phyloP scores from a whole-genome alignment of 345 rosid genomes.

The Boechera divaricarpa region DNA sequence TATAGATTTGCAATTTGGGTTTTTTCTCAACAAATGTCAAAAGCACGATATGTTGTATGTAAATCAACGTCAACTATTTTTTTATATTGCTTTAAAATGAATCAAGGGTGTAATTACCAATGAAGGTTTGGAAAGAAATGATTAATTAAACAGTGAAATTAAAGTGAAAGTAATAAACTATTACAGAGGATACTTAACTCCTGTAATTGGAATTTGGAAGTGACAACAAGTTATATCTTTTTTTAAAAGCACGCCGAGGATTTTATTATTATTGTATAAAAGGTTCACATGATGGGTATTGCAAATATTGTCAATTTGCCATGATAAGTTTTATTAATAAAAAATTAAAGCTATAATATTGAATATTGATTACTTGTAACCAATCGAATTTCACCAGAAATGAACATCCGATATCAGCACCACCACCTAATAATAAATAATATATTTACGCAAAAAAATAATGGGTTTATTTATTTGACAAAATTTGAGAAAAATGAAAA shows the following conservation, averaged over 20 bases:
- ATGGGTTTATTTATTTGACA: neutral
- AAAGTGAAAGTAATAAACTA: neutral
- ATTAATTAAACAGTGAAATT: neutral
- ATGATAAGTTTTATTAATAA: slow-evolving; percentile 21
- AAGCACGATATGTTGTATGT: neutral
- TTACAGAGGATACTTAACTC: neutral
- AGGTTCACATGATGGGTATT: slow-evolving; percentile 37
- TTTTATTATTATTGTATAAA: slow-evolving; percentile 21
- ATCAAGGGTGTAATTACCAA: slow-evolving; percentile 5
- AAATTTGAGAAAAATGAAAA: neutral
- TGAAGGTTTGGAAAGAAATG: slow-evolving; percentile 6
- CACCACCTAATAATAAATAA: slow-evolving; percentile 26
- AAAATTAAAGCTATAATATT: neutral
- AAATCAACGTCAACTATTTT: neutral
- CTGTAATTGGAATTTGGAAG: slow-evolving; percentile 24
- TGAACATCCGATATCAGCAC: slow-evolving; percentile 30
- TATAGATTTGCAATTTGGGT: neutral
- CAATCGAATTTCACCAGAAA: slow-evolving; percentile 33
- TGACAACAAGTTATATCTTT: slow-evolving; percentile 25
- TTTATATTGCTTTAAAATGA: neutral
- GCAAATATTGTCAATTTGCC: slow-evolving; percentile 37
- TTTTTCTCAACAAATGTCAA: neutral
- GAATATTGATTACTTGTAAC: slow-evolving; percentile 15
- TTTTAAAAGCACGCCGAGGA: slow-evolving; percentile 32
- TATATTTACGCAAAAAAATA: neutral